These are phyloP conservation scores for Begonia loranthoides DNA, from an alignment of 306 rosid genomes.

Conservation along the genomic window DNA sequence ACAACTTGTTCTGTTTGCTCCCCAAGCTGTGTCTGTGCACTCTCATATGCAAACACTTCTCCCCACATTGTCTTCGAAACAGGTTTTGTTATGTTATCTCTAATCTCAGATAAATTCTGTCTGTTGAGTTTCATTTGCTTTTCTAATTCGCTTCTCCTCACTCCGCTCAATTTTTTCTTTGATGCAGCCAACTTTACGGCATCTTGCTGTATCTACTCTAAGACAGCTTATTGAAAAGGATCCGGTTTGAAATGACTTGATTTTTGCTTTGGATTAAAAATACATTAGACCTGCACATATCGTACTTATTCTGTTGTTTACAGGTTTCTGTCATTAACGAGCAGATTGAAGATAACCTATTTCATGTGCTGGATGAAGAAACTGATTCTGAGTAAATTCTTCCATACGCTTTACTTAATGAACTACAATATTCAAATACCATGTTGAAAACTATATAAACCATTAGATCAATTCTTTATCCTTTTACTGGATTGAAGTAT, in stretches of 20 bases:
- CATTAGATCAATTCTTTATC: no score
- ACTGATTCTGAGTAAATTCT: conserved; percentile 80
- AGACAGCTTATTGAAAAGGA: conserved; percentile 95
- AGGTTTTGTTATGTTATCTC: conserved; percentile 34
- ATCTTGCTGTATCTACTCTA: conserved; percentile 84
- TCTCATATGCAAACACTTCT: conserved; percentile 42
- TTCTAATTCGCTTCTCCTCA: conserved; percentile 3
- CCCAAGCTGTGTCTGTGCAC: conserved; percentile 94
- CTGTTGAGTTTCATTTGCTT: conserved; percentile 8
- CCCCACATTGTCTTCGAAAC: conserved; percentile 44
- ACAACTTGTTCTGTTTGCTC: conserved; percentile 96
- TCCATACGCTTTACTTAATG: no score
- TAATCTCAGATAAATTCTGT: conserved; percentile 2
- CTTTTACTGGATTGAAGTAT: no score
- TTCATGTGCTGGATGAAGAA: conserved; percentile 96
- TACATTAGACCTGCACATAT: no score
- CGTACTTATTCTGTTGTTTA: conserved; percentile 8
- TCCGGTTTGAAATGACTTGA: conserved; percentile 40
- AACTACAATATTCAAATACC: no score
- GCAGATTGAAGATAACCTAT: conserved; percentile 79
- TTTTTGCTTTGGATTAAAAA: neutral
- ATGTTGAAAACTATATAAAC: no score
- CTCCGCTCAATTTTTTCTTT: neutral
- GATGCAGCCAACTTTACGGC: conserved; percentile 85
- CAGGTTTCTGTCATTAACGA: conserved; percentile 78